Evolutionary conservation across 2,329 filamentous ascomycete species (phyloP).

Genomic region (Nannizziopsis arthrosporioides): DNA sequence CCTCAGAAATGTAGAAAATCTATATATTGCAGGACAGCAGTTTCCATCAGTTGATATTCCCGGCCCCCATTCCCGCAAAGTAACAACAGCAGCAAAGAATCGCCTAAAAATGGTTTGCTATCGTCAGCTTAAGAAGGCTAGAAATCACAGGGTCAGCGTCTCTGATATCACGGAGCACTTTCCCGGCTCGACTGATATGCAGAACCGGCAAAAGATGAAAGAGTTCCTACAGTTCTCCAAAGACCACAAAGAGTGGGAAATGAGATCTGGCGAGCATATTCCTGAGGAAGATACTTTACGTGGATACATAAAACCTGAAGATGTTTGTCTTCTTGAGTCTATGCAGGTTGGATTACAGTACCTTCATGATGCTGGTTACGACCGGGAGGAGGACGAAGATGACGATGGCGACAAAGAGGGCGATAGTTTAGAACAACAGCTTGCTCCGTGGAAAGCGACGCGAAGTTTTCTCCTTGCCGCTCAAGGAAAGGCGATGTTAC

Average conservation of each 20-base stretch:
- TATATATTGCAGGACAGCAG: slow-evolving; percentile 84
- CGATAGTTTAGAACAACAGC: slow-evolving; percentile 70
- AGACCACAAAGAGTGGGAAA: slow-evolving; percentile 74
- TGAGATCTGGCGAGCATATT: slow-evolving; percentile 58
- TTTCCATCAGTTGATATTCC: slow-evolving; percentile 88
- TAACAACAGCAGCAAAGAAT: slow-evolving; percentile 94
- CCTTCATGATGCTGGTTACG: slow-evolving; percentile 81
- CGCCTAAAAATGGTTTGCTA: slow-evolving; percentile 93
- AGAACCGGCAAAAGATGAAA: slow-evolving; percentile 92
- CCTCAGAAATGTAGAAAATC: slow-evolving; percentile 77
- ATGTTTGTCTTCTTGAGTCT: slow-evolving; percentile 84
- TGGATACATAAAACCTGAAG: slow-evolving; percentile 84
- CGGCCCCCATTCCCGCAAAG: slow-evolving; percentile 83
- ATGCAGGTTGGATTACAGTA: slow-evolving; percentile 94
- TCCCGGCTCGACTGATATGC: slow-evolving; percentile 82
- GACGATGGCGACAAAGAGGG: slow-evolving; percentile 55
- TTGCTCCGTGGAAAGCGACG: slow-evolving; percentile 92
- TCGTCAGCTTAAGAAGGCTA: slow-evolving; percentile 69
- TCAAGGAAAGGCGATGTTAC: slow-evolving; percentile 91
- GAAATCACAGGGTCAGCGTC: slow-evolving; percentile 57
- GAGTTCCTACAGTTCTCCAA: slow-evolving; percentile 91
- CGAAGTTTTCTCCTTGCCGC: slow-evolving; percentile 94
- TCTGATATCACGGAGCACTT: slow-evolving; percentile 87
- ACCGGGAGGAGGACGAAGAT: slow-evolving; percentile 53
- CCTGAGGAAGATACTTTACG: slow-evolving; percentile 73